These are phyloP conservation scores for Colletotrichum echinochloae DNA, from an alignment of 2,329 filamentous ascomycete species.

Conservation along the genomic window DNA sequence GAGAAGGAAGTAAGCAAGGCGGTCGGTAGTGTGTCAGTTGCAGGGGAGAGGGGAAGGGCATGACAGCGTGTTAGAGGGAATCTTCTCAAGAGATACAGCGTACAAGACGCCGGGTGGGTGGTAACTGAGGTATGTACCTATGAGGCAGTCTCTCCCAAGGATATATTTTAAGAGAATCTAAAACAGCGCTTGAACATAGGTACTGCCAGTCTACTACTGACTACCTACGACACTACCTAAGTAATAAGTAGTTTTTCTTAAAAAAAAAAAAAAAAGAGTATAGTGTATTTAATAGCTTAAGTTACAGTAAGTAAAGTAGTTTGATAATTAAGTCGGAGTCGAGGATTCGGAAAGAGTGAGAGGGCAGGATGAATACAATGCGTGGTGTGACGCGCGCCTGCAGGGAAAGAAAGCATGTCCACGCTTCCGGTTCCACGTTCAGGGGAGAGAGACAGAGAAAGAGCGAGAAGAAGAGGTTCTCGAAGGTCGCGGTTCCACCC, in stretches of 20 bases:
- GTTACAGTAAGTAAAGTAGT: too few species aligned
- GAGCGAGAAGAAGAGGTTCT: conserved; percentile 1
- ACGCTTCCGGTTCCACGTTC: background rate
- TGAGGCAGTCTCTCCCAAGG: too few species aligned
- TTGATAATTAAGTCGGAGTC: too few species aligned
- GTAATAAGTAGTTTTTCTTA: too few species aligned
- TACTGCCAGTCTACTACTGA: too few species aligned
- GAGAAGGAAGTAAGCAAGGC: conserved; percentile 35
- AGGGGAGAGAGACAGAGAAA: background rate
- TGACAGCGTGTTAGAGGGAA: background rate
- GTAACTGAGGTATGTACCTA: too few species aligned
- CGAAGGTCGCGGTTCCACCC: conserved; percentile 11
- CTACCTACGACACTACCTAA: too few species aligned
- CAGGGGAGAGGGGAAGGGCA: background rate
- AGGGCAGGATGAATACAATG: background rate
- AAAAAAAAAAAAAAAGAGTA: too few species aligned
- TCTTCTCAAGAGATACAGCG: conserved; percentile 22
- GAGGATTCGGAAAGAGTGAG: background rate
- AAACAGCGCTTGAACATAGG: too few species aligned
- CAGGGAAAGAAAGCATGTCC: conserved; percentile 27
- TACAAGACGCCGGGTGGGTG: background rate
- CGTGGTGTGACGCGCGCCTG: background rate
- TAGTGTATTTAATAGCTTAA: too few species aligned
- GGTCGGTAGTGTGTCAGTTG: conserved; percentile 14
- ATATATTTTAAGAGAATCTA: too few species aligned